These are phyloP conservation scores for Lentinula raphanica DNA, from an alignment of 768 basidiomycete genomes.

Conservation along the genomic window DNA sequence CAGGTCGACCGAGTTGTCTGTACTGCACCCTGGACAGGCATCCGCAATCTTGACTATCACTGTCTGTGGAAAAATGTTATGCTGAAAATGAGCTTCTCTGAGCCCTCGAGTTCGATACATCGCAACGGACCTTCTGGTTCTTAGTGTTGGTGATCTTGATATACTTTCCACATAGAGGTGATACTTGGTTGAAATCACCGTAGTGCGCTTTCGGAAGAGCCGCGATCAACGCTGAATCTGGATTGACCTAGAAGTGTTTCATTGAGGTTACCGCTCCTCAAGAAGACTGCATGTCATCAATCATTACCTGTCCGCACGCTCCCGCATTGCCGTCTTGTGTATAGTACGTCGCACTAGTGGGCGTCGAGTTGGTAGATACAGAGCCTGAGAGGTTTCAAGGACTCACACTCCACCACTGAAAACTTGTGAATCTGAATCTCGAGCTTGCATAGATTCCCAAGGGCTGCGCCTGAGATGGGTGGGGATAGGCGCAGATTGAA, in stretches of 20 bases:
- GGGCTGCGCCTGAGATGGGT: neutral
- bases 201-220: neutral
- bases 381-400: too few relatives aligned
- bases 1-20: constrained; percentile 44
- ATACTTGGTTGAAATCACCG: neutral
- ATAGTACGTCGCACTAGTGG: constrained; percentile 1
- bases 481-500: neutral
- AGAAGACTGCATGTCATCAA: neutral
- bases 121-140: neutral
- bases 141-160: constrained; percentile 4
- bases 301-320: neutral
- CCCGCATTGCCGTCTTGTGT: neutral
- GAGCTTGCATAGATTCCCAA: neutral
- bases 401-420: neutral
- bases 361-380: too few relatives aligned
- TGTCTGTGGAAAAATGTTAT: neutral
- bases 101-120: neutral
- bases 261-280: too few relatives aligned
- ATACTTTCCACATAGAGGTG: constrained; percentile 1
- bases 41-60: constrained; percentile 45
- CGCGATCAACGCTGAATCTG: neutral
- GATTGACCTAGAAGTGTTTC: neutral
- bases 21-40: constrained; percentile 52
- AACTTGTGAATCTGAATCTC: neutral
- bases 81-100: neutral